Evolutionary conservation across 305 asterid species (phyloP).

Genomic region (Solanum hybrid): DNA sequence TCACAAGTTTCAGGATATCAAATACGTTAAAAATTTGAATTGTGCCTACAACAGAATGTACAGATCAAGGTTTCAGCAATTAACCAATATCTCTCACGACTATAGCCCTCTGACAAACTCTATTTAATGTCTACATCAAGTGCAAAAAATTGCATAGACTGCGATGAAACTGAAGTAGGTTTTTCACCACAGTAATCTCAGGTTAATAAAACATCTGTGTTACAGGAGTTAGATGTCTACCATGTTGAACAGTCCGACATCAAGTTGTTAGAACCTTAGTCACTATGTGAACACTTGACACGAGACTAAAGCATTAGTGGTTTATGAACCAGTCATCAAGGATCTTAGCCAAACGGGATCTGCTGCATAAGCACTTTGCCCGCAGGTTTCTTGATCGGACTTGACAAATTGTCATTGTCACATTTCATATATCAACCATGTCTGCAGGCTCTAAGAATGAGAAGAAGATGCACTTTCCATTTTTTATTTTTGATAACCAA

Average conservation of each 20-base stretch:
- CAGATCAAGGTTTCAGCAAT: not conserved
- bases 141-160: not conserved
- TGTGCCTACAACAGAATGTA: not conserved
- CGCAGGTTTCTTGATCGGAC: not conserved
- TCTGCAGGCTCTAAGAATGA: not conserved
- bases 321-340: not conserved
- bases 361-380: not conserved
- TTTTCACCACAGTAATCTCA: not conserved
- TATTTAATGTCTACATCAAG: not conserved
- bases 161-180: not conserved
- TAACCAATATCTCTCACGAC: not conserved
- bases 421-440: not conserved
- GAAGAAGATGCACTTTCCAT: not conserved
- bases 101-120: not conserved
- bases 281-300: not conserved
- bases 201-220: not conserved
- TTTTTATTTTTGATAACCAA: not conserved
- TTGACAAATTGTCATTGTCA: not conserved
- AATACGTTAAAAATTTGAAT: not conserved
- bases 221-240: not conserved
- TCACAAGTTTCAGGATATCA: not conserved
- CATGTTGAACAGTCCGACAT: not conserved
- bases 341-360: not conserved
- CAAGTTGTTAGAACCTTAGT: not conserved
- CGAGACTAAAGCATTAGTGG: not conserved